phyloP scores from a whole-genome alignment of 352 stramenopile genomes.

The Peronospora belbahrii region DNA sequence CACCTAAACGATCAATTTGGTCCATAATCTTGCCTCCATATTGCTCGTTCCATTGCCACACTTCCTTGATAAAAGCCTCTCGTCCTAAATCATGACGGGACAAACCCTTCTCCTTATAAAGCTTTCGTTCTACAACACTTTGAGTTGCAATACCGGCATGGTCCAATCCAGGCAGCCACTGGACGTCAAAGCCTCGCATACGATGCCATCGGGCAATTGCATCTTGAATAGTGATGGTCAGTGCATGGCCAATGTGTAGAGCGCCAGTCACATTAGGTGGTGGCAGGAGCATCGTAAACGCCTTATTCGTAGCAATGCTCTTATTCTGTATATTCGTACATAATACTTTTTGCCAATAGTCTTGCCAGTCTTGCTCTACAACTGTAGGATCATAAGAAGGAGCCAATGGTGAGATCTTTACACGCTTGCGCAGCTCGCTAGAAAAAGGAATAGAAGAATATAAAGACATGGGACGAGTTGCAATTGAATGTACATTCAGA shows the following conservation, averaged over 20 bases:
- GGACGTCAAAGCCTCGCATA: conserved; percentile 95
- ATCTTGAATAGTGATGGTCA: conserved; percentile 97
- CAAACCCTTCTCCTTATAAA: conserved; percentile 90
- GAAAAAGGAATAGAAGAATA: conserved; percentile 26
- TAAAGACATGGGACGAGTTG: neutral
- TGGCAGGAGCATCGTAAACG: conserved; percentile 87
- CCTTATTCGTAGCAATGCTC: conserved; percentile 8
- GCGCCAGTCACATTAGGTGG: conserved; percentile 97
- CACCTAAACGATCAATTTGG: conserved; percentile 92
- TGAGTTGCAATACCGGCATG: conserved; percentile 99
- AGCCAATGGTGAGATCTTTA: conserved; percentile 44
- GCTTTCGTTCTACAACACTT: conserved; percentile 98
- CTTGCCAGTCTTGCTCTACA: conserved; percentile 66
- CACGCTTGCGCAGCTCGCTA: conserved; percentile 38
- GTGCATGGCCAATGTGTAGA: conserved; percentile 95
- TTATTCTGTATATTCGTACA: conserved; percentile 14
- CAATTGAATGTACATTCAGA: conserved; percentile 2
- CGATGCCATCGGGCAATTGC: conserved; percentile 94
- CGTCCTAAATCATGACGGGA: conserved; percentile 93
- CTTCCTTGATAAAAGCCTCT: conserved; percentile 93
- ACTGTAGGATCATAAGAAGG: conserved; percentile 50
- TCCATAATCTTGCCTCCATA: conserved; percentile 95
- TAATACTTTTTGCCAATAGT: conserved; percentile 59
- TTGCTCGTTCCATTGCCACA: conserved; percentile 98
- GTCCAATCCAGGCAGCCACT: conserved; percentile 96